A percentile compares a stretch with the other conserved stretches of the same genome.
These are phyloP conservation scores for Auriscalpium vulgare DNA, from an alignment of 768 basidiomycete genomes.

Conservation along the genomic window DNA sequence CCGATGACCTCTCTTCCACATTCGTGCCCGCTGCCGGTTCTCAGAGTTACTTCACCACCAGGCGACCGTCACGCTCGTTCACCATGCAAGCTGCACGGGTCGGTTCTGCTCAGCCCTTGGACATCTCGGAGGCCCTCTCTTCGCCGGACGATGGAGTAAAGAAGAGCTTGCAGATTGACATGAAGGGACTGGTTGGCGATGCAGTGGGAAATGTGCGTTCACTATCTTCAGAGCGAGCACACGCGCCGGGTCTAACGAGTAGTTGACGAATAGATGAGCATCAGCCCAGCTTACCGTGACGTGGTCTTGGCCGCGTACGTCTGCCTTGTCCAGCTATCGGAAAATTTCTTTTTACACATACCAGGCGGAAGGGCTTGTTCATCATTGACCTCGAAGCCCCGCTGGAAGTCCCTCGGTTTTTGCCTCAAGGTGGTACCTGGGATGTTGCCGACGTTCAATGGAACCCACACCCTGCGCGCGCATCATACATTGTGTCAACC, in stretches of 20 bases:
- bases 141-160: constrained; percentile 50
- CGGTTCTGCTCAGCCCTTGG: background rate
- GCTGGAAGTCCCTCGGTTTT: constrained; percentile 79
- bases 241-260: background rate
- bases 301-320: constrained; percentile 83
- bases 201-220: constrained; percentile 73
- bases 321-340: background rate
- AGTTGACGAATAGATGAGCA: constrained; percentile 61
- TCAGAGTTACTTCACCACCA: constrained; percentile 1
- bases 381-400: constrained; percentile 92
- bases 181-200: constrained; percentile 73
- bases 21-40: background rate
- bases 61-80: background rate
- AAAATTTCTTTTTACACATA: background rate
- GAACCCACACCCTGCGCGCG: constrained; percentile 74
- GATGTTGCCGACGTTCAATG: constrained; percentile 91
- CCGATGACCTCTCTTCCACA: constrained; percentile 3
- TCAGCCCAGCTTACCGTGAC: constrained; percentile 82
- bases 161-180: constrained; percentile 62
- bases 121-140: constrained; percentile 13
- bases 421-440: constrained; percentile 96
- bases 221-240: background rate
- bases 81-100: background rate
- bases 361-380: constrained; percentile 79
- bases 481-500: constrained; percentile 81